Base-by-base conservation (phyloP, 2,329 filamentous ascomycete genomes). In the Xylaria polymorpha region DNA sequence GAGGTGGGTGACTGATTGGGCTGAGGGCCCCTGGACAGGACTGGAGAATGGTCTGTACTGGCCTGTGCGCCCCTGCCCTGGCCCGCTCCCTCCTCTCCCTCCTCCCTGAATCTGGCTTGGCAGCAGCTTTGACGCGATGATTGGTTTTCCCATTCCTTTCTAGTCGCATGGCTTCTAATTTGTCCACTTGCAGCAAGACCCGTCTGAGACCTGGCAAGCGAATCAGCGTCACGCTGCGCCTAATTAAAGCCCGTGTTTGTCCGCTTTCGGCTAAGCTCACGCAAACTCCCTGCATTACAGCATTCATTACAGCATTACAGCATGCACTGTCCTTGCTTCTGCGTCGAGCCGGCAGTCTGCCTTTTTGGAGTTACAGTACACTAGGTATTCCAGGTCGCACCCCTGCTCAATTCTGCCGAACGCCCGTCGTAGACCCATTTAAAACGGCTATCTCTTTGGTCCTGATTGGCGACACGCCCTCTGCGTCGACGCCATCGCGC, bases 401-500 rank as follows among this genome's bases (percentile, higher is more conserved):
- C 37, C 41, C 43, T 25, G 48, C 41, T 41, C 12, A 35, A 67
- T 64, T 61, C 63, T 58, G 46, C 37, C 50, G 63, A 64, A 64
- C 18, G 60, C 68, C 68, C 71, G 32, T 58, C 20, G 5, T 6
- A 14, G 59, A 53, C 29, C 44, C 46, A 61, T 20, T 59, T 12
- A n/a, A 51, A 51, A 29, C 15, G 9, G 15, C 3, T 18, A 12
- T 18, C 50, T 60, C 64, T 61, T 57, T 60, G 44, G 66, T 50
- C 67, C 57, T 74, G 66, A 74, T 73, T 73, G 73, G 74, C 29
- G 43, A 10, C 7, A 39, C 53, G 48, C 46, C 39, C 43, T 64
- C 53, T 61, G 74, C 75, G 70, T 74, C 76, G 76, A 75, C 75
- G 72, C 72, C 74, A 78, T 57, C 50, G 55, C 77, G 76, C 77